A percentile compares a stretch with the other conserved stretches of the same genome.
phyloP scores from a whole-genome alignment of 2,329 filamentous ascomycete species.

The Podosphaera fusca region DNA sequence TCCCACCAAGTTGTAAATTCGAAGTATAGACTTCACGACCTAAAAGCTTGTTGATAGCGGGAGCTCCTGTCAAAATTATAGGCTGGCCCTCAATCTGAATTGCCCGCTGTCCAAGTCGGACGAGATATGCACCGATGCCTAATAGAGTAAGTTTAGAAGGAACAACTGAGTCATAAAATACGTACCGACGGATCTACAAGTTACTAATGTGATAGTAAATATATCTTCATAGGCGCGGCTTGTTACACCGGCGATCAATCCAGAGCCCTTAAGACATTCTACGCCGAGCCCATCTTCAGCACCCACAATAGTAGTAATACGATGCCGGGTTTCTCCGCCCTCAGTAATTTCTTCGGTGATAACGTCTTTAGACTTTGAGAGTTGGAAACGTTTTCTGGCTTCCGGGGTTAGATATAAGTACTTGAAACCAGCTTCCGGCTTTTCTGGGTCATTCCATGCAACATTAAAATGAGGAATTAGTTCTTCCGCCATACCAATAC shows the following conservation, averaged over 20 bases:
- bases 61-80: slow-evolving; percentile 93
- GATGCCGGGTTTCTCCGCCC: slow-evolving; percentile 73
- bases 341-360: slow-evolving; percentile 75
- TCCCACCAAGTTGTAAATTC: slow-evolving; percentile 95
- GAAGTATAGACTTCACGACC: slow-evolving; percentile 97
- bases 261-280: slow-evolving; percentile 87
- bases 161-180: slow-evolving; percentile 4
- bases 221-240: slow-evolving; percentile 96
- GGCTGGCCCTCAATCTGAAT: slow-evolving; percentile 98
- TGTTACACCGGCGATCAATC: slow-evolving; percentile 93
- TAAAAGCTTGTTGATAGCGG: slow-evolving; percentile 91
- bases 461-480: slow-evolving; percentile 93
- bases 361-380: slow-evolving; percentile 48
- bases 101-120: slow-evolving; percentile 91
- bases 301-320: slow-evolving; percentile 83
- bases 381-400: slow-evolving; percentile 68
- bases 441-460: slow-evolving; percentile 71
- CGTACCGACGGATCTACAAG: slow-evolving; percentile 82
- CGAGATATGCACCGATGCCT: slow-evolving; percentile 94
- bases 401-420: slow-evolving; percentile 86
- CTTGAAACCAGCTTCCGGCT: slow-evolving; percentile 78
- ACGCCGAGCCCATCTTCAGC: slow-evolving; percentile 91
- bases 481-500: slow-evolving; percentile 89
- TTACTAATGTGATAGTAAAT: slow-evolving; percentile 93
- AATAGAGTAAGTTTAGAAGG: slow-evolving; percentile 13